phyloP scores from a whole-genome alignment of 2,329 filamentous ascomycete genomes.

The Fusarium luffae region DNA sequence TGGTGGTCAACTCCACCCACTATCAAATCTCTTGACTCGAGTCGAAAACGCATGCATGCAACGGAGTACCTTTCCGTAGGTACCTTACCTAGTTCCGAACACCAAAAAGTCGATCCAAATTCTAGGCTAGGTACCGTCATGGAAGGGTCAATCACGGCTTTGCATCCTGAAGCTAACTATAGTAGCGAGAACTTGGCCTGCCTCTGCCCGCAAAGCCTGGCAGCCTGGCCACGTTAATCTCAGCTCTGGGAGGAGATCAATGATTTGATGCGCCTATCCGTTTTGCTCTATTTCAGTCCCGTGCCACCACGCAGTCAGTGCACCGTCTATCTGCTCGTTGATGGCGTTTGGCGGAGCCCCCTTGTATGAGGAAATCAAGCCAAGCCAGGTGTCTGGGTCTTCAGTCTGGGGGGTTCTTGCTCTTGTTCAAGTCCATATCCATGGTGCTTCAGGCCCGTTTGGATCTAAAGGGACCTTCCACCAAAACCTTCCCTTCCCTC shows the following conservation, averaged over 20 bases:
- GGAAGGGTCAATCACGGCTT: constrained; percentile 17
- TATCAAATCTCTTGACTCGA: constrained; percentile 36
- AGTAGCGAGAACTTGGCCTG: constrained; percentile 16
- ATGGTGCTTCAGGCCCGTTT: constrained; percentile 10
- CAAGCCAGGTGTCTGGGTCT: constrained; percentile 11
- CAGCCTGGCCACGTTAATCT: not conserved
- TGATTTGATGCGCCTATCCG: constrained; percentile 32
- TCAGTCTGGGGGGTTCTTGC: not conserved
- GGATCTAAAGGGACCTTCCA: constrained; percentile 16
- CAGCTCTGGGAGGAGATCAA: constrained; percentile 28
- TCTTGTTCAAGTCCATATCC: not conserved
- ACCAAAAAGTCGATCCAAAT: constrained; percentile 6
- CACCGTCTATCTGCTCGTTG: constrained; percentile 16
- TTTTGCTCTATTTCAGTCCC: constrained; percentile 20
- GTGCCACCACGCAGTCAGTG: constrained; percentile 38
- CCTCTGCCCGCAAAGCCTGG: constrained; percentile 7
- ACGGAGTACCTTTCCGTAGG: not conserved
- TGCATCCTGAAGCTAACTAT: constrained; percentile 6
- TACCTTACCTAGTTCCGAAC: constrained; percentile 4
- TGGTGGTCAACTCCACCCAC: constrained; percentile 22
- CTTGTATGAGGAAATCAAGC: not conserved
- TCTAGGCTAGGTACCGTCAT: not conserved
- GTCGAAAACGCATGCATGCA: constrained; percentile 12
- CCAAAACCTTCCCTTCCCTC: constrained; percentile 3
- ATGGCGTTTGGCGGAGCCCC: constrained; percentile 33